Evolutionary conservation across 2,329 filamentous ascomycete genomes (phyloP), one percentile per base, ranked within the genome.

Genomic region (Alternaria ethzedia): DNA sequence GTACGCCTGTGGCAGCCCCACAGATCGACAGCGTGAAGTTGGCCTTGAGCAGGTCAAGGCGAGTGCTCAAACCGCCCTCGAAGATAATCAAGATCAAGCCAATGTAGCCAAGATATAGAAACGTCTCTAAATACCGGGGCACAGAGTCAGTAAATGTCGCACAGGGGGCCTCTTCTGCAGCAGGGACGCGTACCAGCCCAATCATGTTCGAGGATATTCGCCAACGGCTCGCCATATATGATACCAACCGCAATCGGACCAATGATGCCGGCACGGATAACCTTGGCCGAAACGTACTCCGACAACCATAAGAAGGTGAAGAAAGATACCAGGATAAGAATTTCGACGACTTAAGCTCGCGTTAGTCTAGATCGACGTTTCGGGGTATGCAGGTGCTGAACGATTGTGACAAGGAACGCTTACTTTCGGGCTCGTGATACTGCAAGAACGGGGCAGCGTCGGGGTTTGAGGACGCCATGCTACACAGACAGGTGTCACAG

Each of bases 21-120:
- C 81, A 45, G 23, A 80, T 69, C 63, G 81, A 83, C 30, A 84
- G 73, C 4, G 79, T 15, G 46, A 85, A 79, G 60, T 85, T 85
- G 30, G 80, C 76, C 67, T 81, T 80, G 10, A 85, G 75, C 2
- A 85, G 76, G 65, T 85, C 83, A 4, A 85, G 69, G 0, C 83
- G 81, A 28, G 83, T 77, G 10, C 80, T 79, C 15, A 86, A 74
- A 1, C 83, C 83, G n/a, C 83, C 84, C 75, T 85, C 82, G 59
- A 85, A 85, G 44, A 85, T 85, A 59, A 86, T 84, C 43, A 86
- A 70, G 49, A 86, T 82, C 47, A 85, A 70, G 2, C 84, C 83
- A 17, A 85, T 73, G 67, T 85, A 85, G 20, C 84, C 83, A 21
- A 85, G 65, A 3, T 78, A 78, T 5, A 85, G 72, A 59, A 85